Conservation (phyloP, 352 stramenopile genomes). For the Globisporangium cystogenes region DNA sequence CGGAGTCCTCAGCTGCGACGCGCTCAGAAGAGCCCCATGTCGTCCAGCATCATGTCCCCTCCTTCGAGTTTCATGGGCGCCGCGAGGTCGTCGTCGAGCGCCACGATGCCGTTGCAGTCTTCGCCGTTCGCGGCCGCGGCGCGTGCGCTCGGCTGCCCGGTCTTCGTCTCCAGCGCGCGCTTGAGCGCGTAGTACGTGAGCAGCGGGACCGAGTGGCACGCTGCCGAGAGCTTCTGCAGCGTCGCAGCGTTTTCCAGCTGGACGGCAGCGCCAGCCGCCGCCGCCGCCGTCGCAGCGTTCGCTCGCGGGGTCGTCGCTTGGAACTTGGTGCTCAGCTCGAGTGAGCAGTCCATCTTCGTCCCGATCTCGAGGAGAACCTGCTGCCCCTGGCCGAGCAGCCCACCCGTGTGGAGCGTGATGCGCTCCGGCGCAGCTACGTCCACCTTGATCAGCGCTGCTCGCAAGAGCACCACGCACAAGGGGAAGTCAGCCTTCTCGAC, state of each 20-base stretch:
- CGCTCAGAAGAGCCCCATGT: slow-evolving; percentile 83
- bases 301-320: slow-evolving; percentile 23
- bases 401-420: slow-evolving; percentile 74
- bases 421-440: slow-evolving; percentile 71
- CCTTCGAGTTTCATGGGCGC: slow-evolving; percentile 81
- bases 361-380: slow-evolving; percentile 69
- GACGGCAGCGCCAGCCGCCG: not conserved
- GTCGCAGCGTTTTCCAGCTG: slow-evolving; percentile 32
- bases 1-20: not conserved
- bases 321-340: slow-evolving; percentile 63
- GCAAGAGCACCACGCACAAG: not conserved
- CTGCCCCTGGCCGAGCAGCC: slow-evolving; percentile 45
- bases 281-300: slow-evolving; percentile 16
- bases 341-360: slow-evolving; percentile 51
- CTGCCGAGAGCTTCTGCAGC: slow-evolving; percentile 40
- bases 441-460: slow-evolving; percentile 67
- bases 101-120: slow-evolving; percentile 73
- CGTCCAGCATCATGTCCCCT: slow-evolving; percentile 78
- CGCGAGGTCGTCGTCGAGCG: slow-evolving; percentile 64
- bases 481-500: not conserved
- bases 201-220: slow-evolving; percentile 74
- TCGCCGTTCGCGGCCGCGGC: slow-evolving; percentile 26
- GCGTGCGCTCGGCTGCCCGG: slow-evolving; percentile 18
- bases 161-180: slow-evolving; percentile 38
- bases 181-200: slow-evolving; percentile 77